These are phyloP conservation scores for Kluyveromyces lactis DNA, from an alignment of 805 yeast species.

Conservation along the genomic window DNA sequence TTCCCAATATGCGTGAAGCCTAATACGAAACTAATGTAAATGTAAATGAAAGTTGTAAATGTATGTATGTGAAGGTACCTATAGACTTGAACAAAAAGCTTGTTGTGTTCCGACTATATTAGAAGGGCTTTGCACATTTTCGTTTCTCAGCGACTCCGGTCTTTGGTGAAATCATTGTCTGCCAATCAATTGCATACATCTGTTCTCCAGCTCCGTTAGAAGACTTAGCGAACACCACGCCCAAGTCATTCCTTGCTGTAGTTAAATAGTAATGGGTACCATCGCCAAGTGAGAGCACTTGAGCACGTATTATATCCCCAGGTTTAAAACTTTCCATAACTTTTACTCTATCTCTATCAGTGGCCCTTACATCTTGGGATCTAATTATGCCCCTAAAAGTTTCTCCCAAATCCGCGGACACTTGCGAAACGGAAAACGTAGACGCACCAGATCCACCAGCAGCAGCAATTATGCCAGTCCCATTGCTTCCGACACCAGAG, in stretches of 20 bases:
- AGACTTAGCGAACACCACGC: conserved; percentile 82
- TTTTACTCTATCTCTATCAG: conserved; percentile 83
- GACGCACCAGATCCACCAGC: conserved; percentile 53
- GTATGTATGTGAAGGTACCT: too few relatives aligned
- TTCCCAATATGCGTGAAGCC: too few relatives aligned
- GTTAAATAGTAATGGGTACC: conserved; percentile 84
- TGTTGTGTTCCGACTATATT: too few relatives aligned
- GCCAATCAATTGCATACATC: conserved; percentile 93
- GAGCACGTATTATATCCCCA: conserved; percentile 86
- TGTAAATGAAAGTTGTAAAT: too few relatives aligned
- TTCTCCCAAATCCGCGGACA: conserved; percentile 73
- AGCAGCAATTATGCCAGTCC: conserved; percentile 31
- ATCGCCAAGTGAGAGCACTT: conserved; percentile 79
- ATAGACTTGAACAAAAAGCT: too few relatives aligned
- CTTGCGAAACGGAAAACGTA: conserved; percentile 34
- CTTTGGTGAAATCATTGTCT: conserved; percentile 74
- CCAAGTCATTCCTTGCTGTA: conserved; percentile 85
- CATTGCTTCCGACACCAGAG: conserved; percentile 58
- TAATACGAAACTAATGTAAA: too few relatives aligned
- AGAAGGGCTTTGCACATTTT: conserved; percentile 88
- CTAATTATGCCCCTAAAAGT: conserved; percentile 81
- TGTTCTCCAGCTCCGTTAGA: conserved; percentile 58
- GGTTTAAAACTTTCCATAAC: conserved; percentile 76
- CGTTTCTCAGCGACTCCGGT: conserved; percentile 72
- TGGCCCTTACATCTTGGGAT: conserved; percentile 80